Evolutionary conservation across 345 rosid genomes (phyloP).

Genomic region (Brassica cretica): DNA sequence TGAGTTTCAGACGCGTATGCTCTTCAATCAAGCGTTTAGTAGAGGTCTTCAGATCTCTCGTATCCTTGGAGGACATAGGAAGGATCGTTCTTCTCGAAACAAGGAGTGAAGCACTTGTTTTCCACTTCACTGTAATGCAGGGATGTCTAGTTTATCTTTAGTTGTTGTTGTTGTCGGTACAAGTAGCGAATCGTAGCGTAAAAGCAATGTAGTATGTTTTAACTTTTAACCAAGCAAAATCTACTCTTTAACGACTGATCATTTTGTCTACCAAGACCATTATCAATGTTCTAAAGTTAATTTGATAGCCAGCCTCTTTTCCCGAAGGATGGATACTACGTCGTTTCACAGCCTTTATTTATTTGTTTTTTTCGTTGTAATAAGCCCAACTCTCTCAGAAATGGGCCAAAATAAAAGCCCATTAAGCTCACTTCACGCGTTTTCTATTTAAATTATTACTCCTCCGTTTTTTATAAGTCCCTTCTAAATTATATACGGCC

Average conservation of each 20-base stretch:
- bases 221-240: too few relatives aligned
- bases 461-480: too few relatives aligned
- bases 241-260: too few relatives aligned
- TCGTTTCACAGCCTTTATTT: too few relatives aligned
- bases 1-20: conserved; percentile 98
- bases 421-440: too few relatives aligned
- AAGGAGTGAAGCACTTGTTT: conserved; percentile 51
- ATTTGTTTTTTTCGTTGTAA: not conserved
- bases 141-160: not conserved
- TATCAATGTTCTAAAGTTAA: too few relatives aligned
- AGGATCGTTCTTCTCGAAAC: conserved; percentile 74
- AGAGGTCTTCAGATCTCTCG: conserved; percentile 99
- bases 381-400: not conserved
- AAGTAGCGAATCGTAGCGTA: conserved; percentile 8
- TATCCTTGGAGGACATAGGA: conserved; percentile 90
- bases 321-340: too few relatives aligned
- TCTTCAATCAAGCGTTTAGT: conserved; percentile 99
- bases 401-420: conserved; percentile 20
- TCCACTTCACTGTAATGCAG: conserved; percentile 5
- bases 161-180: conserved; percentile 4
- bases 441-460: not conserved
- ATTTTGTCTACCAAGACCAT: too few relatives aligned
- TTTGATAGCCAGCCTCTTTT: too few relatives aligned
- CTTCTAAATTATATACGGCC: too few relatives aligned
- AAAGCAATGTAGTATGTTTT: not conserved